phyloP scores from a whole-genome alignment of 768 basidiomycete genomes.

The Psilocybe sp. region DNA sequence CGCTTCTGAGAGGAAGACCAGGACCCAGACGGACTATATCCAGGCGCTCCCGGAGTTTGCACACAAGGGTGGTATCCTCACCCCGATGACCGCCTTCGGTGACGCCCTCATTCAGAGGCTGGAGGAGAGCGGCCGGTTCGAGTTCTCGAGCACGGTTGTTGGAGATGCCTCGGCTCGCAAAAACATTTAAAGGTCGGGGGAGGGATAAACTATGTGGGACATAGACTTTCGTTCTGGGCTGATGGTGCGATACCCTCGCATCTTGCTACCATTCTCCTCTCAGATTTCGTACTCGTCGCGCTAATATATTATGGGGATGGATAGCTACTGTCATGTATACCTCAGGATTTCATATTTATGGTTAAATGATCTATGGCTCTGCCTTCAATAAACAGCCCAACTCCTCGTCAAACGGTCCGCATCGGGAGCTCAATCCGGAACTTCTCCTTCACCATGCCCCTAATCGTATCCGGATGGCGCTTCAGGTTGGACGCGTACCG shows the following conservation, averaged over 20 bases:
- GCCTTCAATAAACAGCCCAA: no score
- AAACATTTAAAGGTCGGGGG: neutral
- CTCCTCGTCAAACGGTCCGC: neutral
- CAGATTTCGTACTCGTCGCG: neutral
- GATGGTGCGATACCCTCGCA: no score
- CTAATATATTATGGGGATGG: neutral
- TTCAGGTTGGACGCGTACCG: slow-evolving; percentile 9
- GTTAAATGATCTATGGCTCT: no score
- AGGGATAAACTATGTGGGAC: no score
- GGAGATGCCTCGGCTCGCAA: slow-evolving; percentile 15
- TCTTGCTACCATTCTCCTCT: no score
- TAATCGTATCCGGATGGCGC: slow-evolving; percentile 9
- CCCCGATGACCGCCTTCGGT: slow-evolving; percentile 81
- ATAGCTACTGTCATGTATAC: neutral
- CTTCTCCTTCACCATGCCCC: neutral
- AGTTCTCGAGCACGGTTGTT: slow-evolving; percentile 53
- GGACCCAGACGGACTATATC: slow-evolving; percentile 25
- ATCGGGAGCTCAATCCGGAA: neutral
- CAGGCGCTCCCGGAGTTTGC: slow-evolving; percentile 55
- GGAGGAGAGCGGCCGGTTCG: slow-evolving; percentile 51
- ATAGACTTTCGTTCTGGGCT: no score
- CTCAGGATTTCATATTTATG: neutral
- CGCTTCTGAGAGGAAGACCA: slow-evolving; percentile 18
- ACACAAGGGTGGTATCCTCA: slow-evolving; percentile 73
- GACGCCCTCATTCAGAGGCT: slow-evolving; percentile 70